phyloP scores from a whole-genome alignment of 2,329 filamentous ascomycete genomes.

The Trichoderma sp. region DNA sequence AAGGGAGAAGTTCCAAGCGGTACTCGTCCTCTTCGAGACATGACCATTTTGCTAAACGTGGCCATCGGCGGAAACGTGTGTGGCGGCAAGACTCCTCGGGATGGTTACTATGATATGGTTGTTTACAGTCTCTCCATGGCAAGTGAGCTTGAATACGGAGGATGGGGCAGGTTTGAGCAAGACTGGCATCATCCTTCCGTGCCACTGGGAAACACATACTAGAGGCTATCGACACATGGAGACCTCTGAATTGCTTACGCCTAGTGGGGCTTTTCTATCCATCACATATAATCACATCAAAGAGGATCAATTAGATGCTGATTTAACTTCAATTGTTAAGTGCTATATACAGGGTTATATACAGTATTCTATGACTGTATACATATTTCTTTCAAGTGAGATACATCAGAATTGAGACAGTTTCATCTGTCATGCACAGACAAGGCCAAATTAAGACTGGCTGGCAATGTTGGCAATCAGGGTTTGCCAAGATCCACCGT shows the following conservation, averaged over 20 bases:
- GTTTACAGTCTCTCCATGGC: constrained; percentile 51
- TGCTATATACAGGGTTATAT: neutral
- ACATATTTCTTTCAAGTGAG: constrained; percentile 8
- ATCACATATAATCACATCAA: neutral
- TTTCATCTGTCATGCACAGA: neutral
- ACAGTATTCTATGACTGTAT: neutral
- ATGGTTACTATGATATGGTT: constrained; percentile 57
- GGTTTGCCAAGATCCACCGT: constrained; percentile 22
- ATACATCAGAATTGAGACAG: neutral
- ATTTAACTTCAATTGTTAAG: neutral
- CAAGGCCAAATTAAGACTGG: constrained; percentile 18
- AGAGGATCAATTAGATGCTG: neutral
- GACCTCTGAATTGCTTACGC: neutral
- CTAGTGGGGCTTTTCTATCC: rapidly evolving
- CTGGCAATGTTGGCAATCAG: constrained; percentile 22
- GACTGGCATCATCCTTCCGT: constrained; percentile 42
- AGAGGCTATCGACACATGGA: neutral
- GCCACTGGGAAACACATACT: constrained; percentile 35
- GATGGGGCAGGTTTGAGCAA: constrained; percentile 52
- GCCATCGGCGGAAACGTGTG: constrained; percentile 62
- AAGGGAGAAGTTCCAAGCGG: constrained; percentile 51
- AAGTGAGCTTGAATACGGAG: constrained; percentile 49
- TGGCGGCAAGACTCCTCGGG: constrained; percentile 46
- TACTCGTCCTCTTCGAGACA: constrained; percentile 54
- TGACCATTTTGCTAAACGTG: constrained; percentile 56